These are phyloP conservation scores for Cercospora citrullina DNA, from an alignment of 2,329 filamentous ascomycete species.

Conservation along the genomic window DNA sequence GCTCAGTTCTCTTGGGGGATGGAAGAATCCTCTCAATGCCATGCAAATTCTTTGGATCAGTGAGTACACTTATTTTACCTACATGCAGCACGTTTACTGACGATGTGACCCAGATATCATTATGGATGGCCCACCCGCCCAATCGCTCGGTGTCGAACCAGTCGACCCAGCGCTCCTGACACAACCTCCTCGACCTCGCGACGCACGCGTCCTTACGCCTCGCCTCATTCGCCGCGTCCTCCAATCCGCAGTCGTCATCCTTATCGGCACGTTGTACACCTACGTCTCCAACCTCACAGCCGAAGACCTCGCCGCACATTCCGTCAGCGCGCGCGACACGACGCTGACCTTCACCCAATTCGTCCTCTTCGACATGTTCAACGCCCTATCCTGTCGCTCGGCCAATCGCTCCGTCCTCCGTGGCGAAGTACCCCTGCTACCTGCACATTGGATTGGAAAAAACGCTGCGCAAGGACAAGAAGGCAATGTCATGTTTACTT, in stretches of 20 bases:
- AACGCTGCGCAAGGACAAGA: constrained; percentile 17
- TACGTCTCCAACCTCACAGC: constrained; percentile 89
- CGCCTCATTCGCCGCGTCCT: constrained; percentile 80
- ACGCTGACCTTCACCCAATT: constrained; percentile 99
- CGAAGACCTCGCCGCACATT: constrained; percentile 58
- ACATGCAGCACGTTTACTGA: constrained; percentile 12
- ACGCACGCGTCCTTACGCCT: constrained; percentile 86
- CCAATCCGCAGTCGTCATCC: constrained; percentile 84
- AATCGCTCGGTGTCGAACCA: constrained; percentile 92
- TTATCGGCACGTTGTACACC: constrained; percentile 85
- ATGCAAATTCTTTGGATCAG: constrained; percentile 99
- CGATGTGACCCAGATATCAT: constrained; percentile 72
- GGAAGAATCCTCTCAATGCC: constrained; percentile 92
- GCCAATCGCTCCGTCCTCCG: constrained; percentile 85
- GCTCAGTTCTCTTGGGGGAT: constrained; percentile 86
- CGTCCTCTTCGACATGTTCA: constrained; percentile 99
- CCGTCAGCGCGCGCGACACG: constrained; percentile 88
- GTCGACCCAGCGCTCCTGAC: constrained; percentile 95
- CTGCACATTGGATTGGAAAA: constrained; percentile 15
- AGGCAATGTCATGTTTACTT: constrained; percentile 93
- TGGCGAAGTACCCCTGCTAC: constrained; percentile 61
- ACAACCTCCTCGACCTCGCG: constrained; percentile 80
- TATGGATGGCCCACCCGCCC: constrained; percentile 97
- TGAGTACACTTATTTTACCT: constrained; percentile 52
- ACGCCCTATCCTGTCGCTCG: constrained; percentile 88